A percentile compares a stretch with the other conserved stretches of the same genome.
Conservation (phyloP, 2,329 filamentous ascomycete genomes). For the Trematosphaeria pertusa region DNA sequence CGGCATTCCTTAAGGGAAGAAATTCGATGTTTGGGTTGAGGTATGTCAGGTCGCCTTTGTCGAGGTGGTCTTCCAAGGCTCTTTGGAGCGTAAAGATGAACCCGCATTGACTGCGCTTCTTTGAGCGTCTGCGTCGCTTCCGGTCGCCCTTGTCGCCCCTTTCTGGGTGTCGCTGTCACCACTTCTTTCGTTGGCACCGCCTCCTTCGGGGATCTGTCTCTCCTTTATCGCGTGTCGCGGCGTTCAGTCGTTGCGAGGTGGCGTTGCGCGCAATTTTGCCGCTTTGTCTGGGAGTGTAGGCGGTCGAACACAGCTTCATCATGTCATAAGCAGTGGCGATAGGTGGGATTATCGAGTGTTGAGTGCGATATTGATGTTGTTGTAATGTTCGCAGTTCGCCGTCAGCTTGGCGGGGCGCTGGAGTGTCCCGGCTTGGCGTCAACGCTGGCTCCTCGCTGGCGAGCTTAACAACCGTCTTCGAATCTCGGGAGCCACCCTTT, state of each 20-base stretch:
- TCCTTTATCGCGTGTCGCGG: conserved; percentile 7
- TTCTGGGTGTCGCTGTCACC: conserved; percentile 9
- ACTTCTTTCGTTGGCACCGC: conserved; percentile 10
- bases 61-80: conserved; percentile 13
- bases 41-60: conserved; percentile 16
- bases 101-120: conserved; percentile 6
- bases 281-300: conserved; percentile 11
- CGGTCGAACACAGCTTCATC: conserved; percentile 15
- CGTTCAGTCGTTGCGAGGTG: conserved; percentile 11
- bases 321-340: too few relatives aligned
- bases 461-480: too few relatives aligned
- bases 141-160: conserved; percentile 6
- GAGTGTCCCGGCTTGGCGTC: too few relatives aligned
- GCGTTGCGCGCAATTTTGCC: conserved; percentile 9
- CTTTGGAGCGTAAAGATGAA: conserved; percentile 15
- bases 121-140: conserved; percentile 9
- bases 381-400: too few relatives aligned
- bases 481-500: too few relatives aligned
- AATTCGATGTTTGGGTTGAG: conserved; percentile 18
- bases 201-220: conserved; percentile 8
- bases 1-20: conserved; percentile 11
- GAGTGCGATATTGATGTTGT: conserved; percentile 2
- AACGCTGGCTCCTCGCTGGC: too few relatives aligned
- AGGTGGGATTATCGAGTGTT: not conserved
- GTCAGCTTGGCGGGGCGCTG: too few relatives aligned